A percentile compares a stretch with the other conserved stretches of the same genome.
These are phyloP conservation scores for Hypoxylon rubiginosum DNA, from an alignment of 2,329 filamentous ascomycete species.

Conservation along the genomic window DNA sequence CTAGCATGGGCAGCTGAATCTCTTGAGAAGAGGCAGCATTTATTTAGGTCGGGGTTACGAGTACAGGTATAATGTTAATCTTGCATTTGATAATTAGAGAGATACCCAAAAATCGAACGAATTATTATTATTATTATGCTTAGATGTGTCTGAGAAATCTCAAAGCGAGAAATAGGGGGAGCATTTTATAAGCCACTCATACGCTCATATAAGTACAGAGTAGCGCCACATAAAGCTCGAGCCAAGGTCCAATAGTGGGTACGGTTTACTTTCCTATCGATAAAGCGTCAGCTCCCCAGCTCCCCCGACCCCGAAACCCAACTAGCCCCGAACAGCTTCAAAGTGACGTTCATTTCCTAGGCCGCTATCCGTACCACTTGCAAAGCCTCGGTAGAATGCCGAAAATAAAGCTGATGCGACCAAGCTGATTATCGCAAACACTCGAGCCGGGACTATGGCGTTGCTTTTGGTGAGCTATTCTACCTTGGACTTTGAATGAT, in stretches of 20 bases:
- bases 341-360: constrained; percentile 46
- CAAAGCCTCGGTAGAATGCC: constrained; percentile 28
- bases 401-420: constrained; percentile 32
- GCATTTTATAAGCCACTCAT: too few relatives aligned
- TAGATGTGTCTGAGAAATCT: background rate
- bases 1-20: constrained; percentile 4
- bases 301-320: too few relatives aligned
- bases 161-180: background rate
- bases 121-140: constrained; percentile 24
- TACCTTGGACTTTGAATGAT: background rate
- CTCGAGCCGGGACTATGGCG: constrained; percentile 48
- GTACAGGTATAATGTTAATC: background rate
- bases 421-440: constrained; percentile 42
- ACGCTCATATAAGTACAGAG: too few relatives aligned
- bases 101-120: background rate
- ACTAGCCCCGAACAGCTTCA: constrained; percentile 35
- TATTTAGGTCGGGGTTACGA: background rate
- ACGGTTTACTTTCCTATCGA: constrained; percentile 28
- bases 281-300: background rate
- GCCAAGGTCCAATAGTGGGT: too few relatives aligned
- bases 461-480: constrained; percentile 51
- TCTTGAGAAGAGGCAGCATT: background rate
- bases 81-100: constrained; percentile 12
- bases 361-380: constrained; percentile 3
- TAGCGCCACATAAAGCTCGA: too few relatives aligned